Conservation (phyloP, 2,329 filamentous ascomycete species). For the Orbilia quercus region DNA sequence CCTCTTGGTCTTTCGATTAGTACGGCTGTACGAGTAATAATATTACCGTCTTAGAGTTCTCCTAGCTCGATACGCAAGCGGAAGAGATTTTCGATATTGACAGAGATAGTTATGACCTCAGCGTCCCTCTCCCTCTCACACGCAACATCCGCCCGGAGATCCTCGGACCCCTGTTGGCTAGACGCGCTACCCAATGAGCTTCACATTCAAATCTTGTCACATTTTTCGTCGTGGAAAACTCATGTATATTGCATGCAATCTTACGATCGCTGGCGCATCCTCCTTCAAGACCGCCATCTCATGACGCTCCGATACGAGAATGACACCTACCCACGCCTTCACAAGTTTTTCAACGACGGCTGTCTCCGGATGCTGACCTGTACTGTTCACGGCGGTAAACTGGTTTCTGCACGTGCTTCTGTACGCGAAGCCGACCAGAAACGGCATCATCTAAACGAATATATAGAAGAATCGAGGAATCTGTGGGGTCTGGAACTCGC, state of each 20-base stretch:
- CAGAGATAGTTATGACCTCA: too few relatives aligned
- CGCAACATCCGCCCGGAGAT: background rate
- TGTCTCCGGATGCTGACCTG: background rate
- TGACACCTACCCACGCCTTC: background rate
- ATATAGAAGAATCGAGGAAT: background rate
- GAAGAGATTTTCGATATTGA: too few relatives aligned
- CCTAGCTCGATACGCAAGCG: too few relatives aligned
- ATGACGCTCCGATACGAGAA: background rate
- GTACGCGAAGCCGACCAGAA: background rate
- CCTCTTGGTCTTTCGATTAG: too few relatives aligned
- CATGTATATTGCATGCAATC: slow-evolving; percentile 4
- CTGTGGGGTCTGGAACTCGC: background rate
- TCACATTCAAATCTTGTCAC: background rate
- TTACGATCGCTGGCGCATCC: background rate
- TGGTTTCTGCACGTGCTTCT: background rate
- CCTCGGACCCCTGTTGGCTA: background rate
- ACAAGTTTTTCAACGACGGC: background rate
- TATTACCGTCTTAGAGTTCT: too few relatives aligned
- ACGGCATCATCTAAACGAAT: background rate
- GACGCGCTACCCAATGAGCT: background rate
- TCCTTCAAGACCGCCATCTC: background rate
- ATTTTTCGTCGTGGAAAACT: background rate
- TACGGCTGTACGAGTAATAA: too few relatives aligned
- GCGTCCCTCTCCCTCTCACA: too few relatives aligned
- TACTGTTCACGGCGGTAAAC: background rate